Conservation (phyloP, 306 rosid genomes). For the Luffa acutangula region DNA sequence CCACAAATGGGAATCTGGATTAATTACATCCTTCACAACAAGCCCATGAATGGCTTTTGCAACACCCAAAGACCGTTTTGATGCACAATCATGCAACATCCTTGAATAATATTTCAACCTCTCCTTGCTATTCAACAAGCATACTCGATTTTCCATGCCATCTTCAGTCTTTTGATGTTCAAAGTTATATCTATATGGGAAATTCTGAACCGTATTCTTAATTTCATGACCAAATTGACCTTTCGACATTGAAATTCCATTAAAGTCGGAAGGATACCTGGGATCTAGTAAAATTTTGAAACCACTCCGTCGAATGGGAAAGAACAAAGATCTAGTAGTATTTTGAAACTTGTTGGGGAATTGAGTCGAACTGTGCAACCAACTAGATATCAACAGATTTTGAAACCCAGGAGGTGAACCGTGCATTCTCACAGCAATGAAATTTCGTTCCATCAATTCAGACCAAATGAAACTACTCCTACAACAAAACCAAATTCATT, state of each 20-base stretch:
- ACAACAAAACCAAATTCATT: neutral
- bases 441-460: conserved; percentile 15
- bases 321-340: conserved; percentile 6
- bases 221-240: neutral
- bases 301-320: conserved; percentile 7
- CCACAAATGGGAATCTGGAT: conserved; percentile 30
- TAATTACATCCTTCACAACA: conserved; percentile 19
- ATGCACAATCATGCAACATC: conserved; percentile 20
- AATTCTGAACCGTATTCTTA: neutral
- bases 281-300: neutral
- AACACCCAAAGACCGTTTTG: conserved; percentile 17
- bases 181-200: neutral
- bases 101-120: conserved; percentile 19
- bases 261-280: neutral
- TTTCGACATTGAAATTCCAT: conserved; percentile 2
- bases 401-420: conserved; percentile 7
- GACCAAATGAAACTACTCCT: neutral
- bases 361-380: neutral
- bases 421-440: conserved; percentile 13
- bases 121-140: conserved; percentile 6
- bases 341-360: conserved; percentile 12
- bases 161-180: conserved; percentile 10
- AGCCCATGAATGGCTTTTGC: conserved; percentile 30
- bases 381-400: conserved; percentile 12
- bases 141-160: neutral